These are phyloP conservation scores for Hypoxylon rickii DNA, from an alignment of 495 filamentous ascomycete genomes.

Conservation along the genomic window DNA sequence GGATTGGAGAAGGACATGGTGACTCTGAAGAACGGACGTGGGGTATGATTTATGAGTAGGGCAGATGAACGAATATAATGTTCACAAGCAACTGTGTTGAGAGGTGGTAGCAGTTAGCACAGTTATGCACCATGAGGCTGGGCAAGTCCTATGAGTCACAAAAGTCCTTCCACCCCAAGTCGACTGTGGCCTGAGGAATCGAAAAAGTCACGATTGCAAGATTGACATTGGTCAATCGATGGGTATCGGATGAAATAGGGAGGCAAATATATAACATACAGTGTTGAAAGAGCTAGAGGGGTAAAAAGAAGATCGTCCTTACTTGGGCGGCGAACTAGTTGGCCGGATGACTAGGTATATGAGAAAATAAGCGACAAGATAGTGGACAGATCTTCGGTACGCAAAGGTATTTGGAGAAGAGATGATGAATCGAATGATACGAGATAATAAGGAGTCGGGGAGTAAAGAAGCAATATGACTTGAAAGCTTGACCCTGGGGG, in stretches of 20 bases:
- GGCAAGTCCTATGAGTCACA: constrained; percentile 40
- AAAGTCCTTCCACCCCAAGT: constrained; percentile 33
- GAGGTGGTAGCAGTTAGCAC: constrained; percentile 33
- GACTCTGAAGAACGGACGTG: constrained; percentile 41
- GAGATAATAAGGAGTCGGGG: constrained; percentile 1
- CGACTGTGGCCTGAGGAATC: constrained; percentile 25
- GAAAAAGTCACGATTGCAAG: constrained; percentile 24
- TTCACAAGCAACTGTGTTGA: constrained; percentile 34
- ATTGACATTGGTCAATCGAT: constrained; percentile 39
- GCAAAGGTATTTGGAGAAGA: constrained; percentile 8
- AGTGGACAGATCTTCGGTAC: constrained; percentile 3
- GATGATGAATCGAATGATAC: constrained; percentile 5
- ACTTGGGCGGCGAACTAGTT: constrained; percentile 12
- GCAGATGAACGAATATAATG: constrained; percentile 21
- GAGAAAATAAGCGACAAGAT: constrained; percentile 4
- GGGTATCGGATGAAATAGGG: constrained; percentile 6
- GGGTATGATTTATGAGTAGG: constrained; percentile 22
- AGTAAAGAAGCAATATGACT: constrained; percentile 5
- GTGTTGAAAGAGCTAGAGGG: constrained; percentile 6
- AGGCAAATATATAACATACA: constrained; percentile 21
- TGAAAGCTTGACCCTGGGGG: neutral
- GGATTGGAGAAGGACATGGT: constrained; percentile 57
- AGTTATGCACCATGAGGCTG: constrained; percentile 35
- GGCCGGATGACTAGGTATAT: constrained; percentile 4
- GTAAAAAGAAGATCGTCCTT: constrained; percentile 17